Base-by-base conservation (phyloP, 2,329 filamentous ascomycete species). In the Pseudovirgaria hyperparasitica region DNA sequence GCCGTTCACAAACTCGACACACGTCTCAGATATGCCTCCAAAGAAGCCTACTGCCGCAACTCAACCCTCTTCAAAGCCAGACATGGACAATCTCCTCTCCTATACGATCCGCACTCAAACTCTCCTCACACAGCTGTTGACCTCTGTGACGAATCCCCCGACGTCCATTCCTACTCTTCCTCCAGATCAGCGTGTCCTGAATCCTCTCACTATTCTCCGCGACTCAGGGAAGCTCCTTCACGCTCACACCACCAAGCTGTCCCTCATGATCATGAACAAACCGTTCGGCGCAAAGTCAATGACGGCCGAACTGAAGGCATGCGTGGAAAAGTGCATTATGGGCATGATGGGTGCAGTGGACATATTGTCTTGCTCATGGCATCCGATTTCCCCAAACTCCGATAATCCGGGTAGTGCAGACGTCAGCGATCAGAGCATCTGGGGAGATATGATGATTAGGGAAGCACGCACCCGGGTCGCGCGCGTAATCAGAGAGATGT, bases 181-280 rank as follows among this genome's bases (percentile, higher is more conserved):
- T 27, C 5, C 13, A 31, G 4, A n/a, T 20, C n/a, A 20, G 8
- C 16, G 9, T 22, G 28, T 6, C 8, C 42, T 9, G 29, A 54
- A 45, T 38, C 63, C 73, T 7, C 66, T 93, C 14, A 58, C 72
- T 9, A 65, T 87, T 31, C 72, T 86, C 18, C 68, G 70, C 41
- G 77, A 86, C 42, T 69, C 80, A 0, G 70, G 82, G 1, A 70
- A 66, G 15, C 64, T 92, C 5, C 71, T 93, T 32, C 76, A 72
- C 48, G 82, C 85, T 0, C 84, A 94, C 47, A 71, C 76, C 2
- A 93, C 85, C 5, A 93, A 92, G 36, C 65, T 94, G 15, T 87
- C 82, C 0, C 74, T 94, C 1, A 68, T 96, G 9, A 70, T 90
- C 2, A 79, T 92, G 44, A 93, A 82, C 44, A 70, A 82, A 11